Evolutionary conservation across 805 yeast species (phyloP), one percentile per base, ranked within the genome.

Genomic region (Schwanniomyces pseudopolymorphus): DNA sequence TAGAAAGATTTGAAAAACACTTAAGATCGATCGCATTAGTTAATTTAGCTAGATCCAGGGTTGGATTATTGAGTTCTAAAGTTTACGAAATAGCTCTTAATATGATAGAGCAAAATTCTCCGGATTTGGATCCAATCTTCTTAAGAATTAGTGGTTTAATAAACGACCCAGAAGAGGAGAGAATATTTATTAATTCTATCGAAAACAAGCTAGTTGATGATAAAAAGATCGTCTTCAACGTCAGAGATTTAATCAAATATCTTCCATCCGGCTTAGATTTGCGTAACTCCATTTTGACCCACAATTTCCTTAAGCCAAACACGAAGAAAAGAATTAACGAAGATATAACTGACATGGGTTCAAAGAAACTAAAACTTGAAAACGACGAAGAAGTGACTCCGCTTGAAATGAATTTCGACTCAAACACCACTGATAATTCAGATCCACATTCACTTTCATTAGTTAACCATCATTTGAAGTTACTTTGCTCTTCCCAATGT

Each of bases 51-150:
- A 72, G 75, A 25, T 84, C 85, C 39, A 75, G 89, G 44, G 65
- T 90, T 26, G 98, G 98, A 2, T 66, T 75, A 5, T 63, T 86
- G 2, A 74, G 95, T 0, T 75, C 94, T 0, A 64, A 72, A 38
- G 75, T 94, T 9, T 92, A 87, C 60, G 72, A 73, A 39, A 63
- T 74, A 9, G 81, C 84, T 3, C 74, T 94, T 47, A 53, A 64
- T 14, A 59, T 77, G 33, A 71, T 87, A 16, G 97, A 89, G 61
- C 74, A 69, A 51, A 69, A 68, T 41, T 77, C 85, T 4, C 79
- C 80, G 6, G 69, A 63, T 20, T 58, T 63, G 37, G 53, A 49
- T 27, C 70, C 77, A 46, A 77, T 75, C 7, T 63, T 78, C 33
- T 57, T 66, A 11, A 58, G 70, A 39, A 74, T 83, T 17, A 53